These are phyloP conservation scores for Lodderomyces orthopsilosis DNA, from an alignment of 1,139 yeast genomes.

Conservation along the genomic window DNA sequence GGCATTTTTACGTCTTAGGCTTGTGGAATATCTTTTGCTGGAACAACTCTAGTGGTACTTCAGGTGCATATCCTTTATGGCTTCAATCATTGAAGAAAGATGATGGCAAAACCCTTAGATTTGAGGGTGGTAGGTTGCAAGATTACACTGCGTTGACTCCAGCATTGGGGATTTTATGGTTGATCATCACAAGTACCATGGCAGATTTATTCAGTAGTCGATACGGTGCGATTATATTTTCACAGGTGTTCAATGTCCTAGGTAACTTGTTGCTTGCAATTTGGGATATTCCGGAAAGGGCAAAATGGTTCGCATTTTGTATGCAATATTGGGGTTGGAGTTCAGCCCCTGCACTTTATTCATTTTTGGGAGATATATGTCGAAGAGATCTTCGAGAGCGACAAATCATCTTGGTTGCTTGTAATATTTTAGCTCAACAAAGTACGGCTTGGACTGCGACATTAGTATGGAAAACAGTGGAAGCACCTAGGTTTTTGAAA, in stretches of 20 bases:
- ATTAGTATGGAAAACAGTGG: conserved; percentile 48
- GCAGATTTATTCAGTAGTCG: conserved; percentile 53
- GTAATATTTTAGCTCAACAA: conserved; percentile 45
- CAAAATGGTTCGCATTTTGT: conserved; percentile 50
- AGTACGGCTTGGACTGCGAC: conserved; percentile 46
- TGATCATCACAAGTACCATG: conserved; percentile 36
- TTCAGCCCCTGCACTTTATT: conserved; percentile 47
- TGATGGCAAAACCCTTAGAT: conserved; percentile 24
- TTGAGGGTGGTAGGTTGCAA: conserved; percentile 32
- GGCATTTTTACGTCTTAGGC: conserved; percentile 53
- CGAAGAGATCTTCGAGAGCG: conserved; percentile 44
- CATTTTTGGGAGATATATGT: conserved; percentile 46
- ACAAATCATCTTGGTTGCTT: conserved; percentile 41
- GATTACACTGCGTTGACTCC: conserved; percentile 45
- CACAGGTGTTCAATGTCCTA: conserved; percentile 45
- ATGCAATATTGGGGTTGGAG: conserved; percentile 50
- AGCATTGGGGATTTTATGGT: conserved; percentile 43
- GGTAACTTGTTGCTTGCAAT: conserved; percentile 44
- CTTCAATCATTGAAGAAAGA: conserved; percentile 31
- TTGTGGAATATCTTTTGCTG: conserved; percentile 61
- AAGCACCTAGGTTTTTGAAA: conserved; percentile 38
- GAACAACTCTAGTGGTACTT: conserved; percentile 50
- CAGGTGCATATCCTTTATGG: conserved; percentile 53
- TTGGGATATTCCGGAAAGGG: conserved; percentile 46
- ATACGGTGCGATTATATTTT: conserved; percentile 54